Conservation (phyloP, 768 basidiomycete genomes). For the Tephrocybe sp. region DNA sequence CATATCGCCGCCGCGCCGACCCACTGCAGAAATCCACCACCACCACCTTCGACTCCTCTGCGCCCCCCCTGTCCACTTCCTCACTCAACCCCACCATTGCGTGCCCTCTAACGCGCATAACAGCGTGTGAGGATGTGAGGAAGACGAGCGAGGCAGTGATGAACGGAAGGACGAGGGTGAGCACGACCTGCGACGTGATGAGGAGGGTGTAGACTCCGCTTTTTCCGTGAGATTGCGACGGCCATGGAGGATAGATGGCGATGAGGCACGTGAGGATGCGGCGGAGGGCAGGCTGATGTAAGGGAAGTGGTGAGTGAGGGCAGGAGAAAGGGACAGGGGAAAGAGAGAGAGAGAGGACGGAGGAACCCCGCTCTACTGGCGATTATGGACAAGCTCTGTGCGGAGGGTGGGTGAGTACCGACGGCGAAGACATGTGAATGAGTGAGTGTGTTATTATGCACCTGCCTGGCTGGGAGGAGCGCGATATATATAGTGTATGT, state of each 20-base stretch:
- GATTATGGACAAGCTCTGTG: constrained; percentile 79
- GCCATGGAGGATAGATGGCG: constrained; percentile 82
- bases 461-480: constrained; percentile 81
- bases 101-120: constrained; percentile 67
- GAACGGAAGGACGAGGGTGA: constrained; percentile 84
- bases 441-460: constrained; percentile 18
- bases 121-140: constrained; percentile 65
- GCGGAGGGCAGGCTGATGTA: constrained; percentile 62
- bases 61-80: constrained; percentile 19
- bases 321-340: constrained; percentile 3
- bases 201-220: constrained; percentile 73
- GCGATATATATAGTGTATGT: too few species aligned
- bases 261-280: constrained; percentile 82
- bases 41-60: constrained; percentile 26
- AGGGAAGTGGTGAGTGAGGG: too few species aligned
- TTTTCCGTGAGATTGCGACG: constrained; percentile 76
- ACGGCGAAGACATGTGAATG: too few species aligned
- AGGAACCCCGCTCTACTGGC: constrained; percentile 91
- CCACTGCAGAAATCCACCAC: constrained; percentile 67
- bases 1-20: constrained; percentile 61
- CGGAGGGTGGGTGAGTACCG: neutral
- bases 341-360: constrained; percentile 58
- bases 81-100: too few species aligned
- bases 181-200: constrained; percentile 82
- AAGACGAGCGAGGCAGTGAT: constrained; percentile 80